These are phyloP conservation scores for Jaltomata sinuosa DNA, from an alignment of 257 asterid species.

Conservation along the genomic window DNA sequence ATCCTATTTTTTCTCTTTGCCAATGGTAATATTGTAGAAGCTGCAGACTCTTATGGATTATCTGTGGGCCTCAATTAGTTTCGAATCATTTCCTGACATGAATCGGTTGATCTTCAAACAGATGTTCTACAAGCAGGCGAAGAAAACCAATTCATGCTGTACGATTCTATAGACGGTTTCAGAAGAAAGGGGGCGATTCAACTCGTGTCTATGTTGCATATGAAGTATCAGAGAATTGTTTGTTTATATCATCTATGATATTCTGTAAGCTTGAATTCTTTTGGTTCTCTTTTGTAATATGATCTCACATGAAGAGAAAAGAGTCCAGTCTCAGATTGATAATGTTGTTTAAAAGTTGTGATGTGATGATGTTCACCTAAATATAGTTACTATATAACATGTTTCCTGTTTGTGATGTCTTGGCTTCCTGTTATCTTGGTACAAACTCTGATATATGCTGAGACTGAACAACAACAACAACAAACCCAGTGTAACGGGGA, in stretches of 20 bases:
- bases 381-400: background rate
- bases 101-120: conserved; percentile 18
- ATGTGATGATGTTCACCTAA: background rate
- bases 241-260: conserved; percentile 18
- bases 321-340: background rate
- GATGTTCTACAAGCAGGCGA: conserved; percentile 92
- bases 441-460: too few species aligned
- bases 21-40: background rate
- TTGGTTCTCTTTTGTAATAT: background rate
- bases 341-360: background rate
- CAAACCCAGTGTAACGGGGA: too few species aligned
- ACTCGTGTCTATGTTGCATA: conserved; percentile 4
- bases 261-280: conserved; percentile 10
- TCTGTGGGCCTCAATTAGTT: background rate
- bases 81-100: background rate
- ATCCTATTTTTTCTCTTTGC: background rate
- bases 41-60: background rate
- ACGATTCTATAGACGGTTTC: conserved; percentile 46
- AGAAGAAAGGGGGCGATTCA: background rate
- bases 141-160: conserved; percentile 87
- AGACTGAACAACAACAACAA: too few species aligned
- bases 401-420: too few species aligned
- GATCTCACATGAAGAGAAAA: background rate
- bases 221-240: conserved; percentile 7
- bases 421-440: too few species aligned